Evolutionary conservation across 2,329 filamentous ascomycete genomes (phyloP).

Genomic region (Colletotrichum gigasporum): DNA sequence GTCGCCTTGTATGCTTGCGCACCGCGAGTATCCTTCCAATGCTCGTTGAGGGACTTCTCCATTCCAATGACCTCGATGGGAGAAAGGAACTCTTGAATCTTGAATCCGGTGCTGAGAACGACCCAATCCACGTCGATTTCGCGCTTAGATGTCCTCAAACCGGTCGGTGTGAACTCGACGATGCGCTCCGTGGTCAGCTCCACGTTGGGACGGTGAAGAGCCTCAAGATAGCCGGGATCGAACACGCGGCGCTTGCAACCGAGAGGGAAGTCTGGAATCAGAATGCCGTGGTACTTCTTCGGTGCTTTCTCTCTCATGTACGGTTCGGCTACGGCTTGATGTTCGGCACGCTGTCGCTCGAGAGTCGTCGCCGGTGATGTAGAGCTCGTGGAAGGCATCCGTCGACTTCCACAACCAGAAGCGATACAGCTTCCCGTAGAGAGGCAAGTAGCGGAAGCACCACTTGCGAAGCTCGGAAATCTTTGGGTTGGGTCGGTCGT

Average conservation of each 20-base stretch:
- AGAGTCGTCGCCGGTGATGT: background rate
- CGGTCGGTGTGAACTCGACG: constrained; percentile 35
- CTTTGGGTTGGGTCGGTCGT: background rate
- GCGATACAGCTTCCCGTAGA: constrained; percentile 17
- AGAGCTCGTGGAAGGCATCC: background rate
- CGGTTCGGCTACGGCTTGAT: background rate
- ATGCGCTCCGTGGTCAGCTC: constrained; percentile 39
- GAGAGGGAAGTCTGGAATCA: constrained; percentile 43
- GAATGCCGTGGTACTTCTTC: constrained; percentile 37
- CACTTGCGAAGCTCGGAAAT: constrained; percentile 28
- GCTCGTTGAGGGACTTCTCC: background rate
- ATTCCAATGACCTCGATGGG: background rate
- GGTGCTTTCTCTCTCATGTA: constrained; percentile 33
- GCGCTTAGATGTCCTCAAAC: constrained; percentile 23
- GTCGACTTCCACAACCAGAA: background rate
- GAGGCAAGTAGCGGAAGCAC: constrained; percentile 35
- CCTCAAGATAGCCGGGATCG: constrained; percentile 43
- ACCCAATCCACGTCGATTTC: background rate
- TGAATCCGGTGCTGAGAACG: background rate
- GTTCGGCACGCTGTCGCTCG: no score
- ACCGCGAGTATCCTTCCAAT: background rate
- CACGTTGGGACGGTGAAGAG: constrained; percentile 40
- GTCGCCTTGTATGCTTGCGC: background rate
- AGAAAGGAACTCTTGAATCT: background rate
- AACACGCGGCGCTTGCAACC: constrained; percentile 47